Percentiles rank a stretch among this genome's conserved stretches.
phyloP scores from a whole-genome alignment of 106 monocot genomes.

The Agapanthus africanus region DNA sequence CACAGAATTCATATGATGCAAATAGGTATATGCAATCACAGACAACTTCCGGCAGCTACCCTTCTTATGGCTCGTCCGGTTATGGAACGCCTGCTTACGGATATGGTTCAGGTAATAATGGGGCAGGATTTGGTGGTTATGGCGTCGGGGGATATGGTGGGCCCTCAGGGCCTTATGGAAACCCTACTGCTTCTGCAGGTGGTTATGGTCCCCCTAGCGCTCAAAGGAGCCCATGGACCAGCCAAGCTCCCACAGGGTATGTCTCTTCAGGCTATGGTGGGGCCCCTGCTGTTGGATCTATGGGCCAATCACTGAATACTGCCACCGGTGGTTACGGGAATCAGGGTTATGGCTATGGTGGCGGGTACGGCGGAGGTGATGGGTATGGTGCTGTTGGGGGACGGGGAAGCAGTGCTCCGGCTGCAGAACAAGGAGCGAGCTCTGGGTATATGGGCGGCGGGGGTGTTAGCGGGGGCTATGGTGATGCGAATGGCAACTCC shows the following conservation, averaged over 20 bases:
- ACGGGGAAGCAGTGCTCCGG: slow-evolving; percentile 38
- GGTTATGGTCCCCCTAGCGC: slow-evolving; percentile 29
- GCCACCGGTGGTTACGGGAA: slow-evolving; percentile 53
- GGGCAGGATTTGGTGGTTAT: slow-evolving; percentile 27
- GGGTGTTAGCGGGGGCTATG: slow-evolving; percentile 25
- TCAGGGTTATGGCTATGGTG: slow-evolving; percentile 78
- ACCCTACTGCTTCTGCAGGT: slow-evolving; percentile 39
- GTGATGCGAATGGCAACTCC: slow-evolving; percentile 37
- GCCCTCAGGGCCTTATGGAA: slow-evolving; percentile 30
- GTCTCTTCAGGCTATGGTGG: slow-evolving; percentile 58
- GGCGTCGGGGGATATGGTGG: slow-evolving; percentile 8
- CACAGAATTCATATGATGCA: slow-evolving; percentile 62
- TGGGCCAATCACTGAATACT: slow-evolving; percentile 47
- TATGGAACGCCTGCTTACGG: slow-evolving; percentile 63
- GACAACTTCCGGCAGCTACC: slow-evolving; percentile 28
- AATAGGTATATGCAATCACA: slow-evolving; percentile 72
- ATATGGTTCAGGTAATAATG: slow-evolving; percentile 53
- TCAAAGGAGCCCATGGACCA: slow-evolving; percentile 70
- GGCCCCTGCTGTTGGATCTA: slow-evolving; percentile 43
- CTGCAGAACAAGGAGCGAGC: slow-evolving; percentile 24
- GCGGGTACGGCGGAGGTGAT: slow-evolving; percentile 41
- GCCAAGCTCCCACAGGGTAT: slow-evolving; percentile 60
- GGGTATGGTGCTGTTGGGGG: slow-evolving; percentile 38
- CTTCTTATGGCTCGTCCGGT: slow-evolving; percentile 44
- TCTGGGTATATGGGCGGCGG: slow-evolving; percentile 26